These are phyloP conservation scores for Helicosporidium sp. DNA, from an alignment of 139 green algal species.

Conservation along the genomic window DNA sequence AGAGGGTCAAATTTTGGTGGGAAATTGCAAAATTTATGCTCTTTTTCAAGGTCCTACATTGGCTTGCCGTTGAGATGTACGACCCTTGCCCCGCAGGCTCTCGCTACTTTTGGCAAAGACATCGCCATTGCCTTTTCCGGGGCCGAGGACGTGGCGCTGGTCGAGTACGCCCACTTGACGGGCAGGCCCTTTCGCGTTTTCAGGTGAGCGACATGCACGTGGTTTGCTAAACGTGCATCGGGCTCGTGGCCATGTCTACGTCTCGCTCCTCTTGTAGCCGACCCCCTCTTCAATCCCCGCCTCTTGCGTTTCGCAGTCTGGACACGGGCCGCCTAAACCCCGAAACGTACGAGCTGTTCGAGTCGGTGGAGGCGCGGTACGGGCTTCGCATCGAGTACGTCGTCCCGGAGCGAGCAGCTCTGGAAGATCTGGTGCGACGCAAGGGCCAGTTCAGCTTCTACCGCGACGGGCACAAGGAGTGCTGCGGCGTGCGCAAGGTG, in stretches of 20 bases:
- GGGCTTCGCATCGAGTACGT: constrained; percentile 94
- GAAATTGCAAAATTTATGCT: background rate
- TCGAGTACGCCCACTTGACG: constrained; percentile 94
- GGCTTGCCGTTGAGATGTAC: no score
- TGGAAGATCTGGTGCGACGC: constrained; percentile 58
- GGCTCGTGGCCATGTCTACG: background rate
- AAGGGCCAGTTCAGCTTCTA: constrained; percentile 99
- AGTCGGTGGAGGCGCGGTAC: constrained; percentile 92
- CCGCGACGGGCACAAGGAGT: constrained; percentile 89
- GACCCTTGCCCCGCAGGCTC: constrained; percentile 31
- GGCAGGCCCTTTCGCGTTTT: constrained; percentile 87
- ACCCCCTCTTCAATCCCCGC: background rate
- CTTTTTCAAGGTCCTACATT: background rate
- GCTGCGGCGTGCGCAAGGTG: constrained; percentile 86
- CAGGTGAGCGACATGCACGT: constrained; percentile 29
- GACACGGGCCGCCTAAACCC: constrained; percentile 93
- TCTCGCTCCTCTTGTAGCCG: background rate
- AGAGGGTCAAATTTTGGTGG: background rate
- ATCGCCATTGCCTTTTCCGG: constrained; percentile 84
- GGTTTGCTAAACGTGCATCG: background rate
- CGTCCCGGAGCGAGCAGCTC: constrained; percentile 57
- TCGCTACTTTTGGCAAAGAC: constrained; percentile 67
- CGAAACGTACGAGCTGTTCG: constrained; percentile 90
- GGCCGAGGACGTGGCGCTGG: constrained; percentile 89
- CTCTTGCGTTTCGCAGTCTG: constrained; percentile 30